phyloP scores from a whole-genome alignment of 2,329 filamentous ascomycete genomes.

The Colletotrichum australisinense region DNA sequence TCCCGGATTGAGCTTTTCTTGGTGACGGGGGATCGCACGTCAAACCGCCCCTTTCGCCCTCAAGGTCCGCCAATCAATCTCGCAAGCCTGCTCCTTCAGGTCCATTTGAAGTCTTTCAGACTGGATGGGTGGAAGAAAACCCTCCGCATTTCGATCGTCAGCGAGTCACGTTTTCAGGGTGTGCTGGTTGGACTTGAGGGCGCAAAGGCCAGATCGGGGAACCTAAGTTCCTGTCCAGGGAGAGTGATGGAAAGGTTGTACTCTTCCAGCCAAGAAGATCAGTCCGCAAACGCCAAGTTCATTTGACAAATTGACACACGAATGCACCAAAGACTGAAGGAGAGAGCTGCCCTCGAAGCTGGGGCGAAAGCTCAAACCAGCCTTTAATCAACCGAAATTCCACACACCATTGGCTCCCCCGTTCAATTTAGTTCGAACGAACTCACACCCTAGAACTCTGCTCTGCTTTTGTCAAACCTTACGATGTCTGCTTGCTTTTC shows the following conservation, averaged over 20 bases:
- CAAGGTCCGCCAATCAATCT: conserved; percentile 14
- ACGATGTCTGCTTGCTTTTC: neutral
- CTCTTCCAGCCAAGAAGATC: neutral
- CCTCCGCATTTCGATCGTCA: neutral
- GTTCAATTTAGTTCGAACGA: conserved; percentile 22
- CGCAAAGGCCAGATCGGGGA: neutral
- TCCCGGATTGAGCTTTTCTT: conserved; percentile 28
- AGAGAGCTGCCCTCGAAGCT: neutral
- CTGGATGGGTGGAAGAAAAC: neutral
- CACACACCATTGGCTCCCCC: neutral
- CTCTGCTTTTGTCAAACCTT: neutral
- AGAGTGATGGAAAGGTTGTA: too few species aligned
- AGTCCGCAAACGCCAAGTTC: conserved; percentile 6
- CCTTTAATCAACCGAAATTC: neutral
- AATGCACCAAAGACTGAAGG: neutral
- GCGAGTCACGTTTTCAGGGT: neutral
- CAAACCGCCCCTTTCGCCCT: neutral
- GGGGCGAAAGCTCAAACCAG: conserved; percentile 19
- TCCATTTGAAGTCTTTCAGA: neutral
- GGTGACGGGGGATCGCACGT: conserved; percentile 13
- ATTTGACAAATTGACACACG: neutral
- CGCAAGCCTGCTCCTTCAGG: neutral
- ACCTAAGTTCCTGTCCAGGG: neutral
- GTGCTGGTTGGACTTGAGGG: neutral
- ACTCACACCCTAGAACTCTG: neutral